These are phyloP conservation scores for Arctostaphylos glauca DNA, from an alignment of 148 eudicot genomes.

Conservation along the genomic window DNA sequence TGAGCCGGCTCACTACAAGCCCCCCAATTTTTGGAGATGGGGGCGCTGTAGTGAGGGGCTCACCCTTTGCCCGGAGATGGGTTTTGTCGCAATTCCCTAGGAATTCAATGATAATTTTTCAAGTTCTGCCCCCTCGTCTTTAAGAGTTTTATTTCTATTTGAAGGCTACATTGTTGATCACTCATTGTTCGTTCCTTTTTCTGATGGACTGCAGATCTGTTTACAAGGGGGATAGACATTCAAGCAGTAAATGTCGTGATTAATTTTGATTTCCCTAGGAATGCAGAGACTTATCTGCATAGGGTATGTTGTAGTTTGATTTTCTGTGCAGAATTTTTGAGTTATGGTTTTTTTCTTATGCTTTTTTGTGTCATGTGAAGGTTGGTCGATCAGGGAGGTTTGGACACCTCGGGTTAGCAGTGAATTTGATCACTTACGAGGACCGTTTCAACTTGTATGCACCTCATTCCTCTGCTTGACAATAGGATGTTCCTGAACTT, in stretches of 20 bases:
- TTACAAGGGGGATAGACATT: slow-evolving; percentile 90
- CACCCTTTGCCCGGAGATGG: not conserved
- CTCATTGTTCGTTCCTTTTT: not conserved
- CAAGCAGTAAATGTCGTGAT: slow-evolving; percentile 91
- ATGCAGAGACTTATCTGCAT: slow-evolving; percentile 79
- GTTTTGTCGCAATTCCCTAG: too few relatives aligned
- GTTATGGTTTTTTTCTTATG: not conserved
- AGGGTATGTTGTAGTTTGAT: slow-evolving; percentile 49
- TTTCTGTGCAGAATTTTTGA: not conserved
- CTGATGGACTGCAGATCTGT: slow-evolving; percentile 54
- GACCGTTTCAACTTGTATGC: slow-evolving; percentile 89
- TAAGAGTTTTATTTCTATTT: not conserved
- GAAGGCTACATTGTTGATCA: too few relatives aligned
- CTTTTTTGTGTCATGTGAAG: slow-evolving; percentile 25
- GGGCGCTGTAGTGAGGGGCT: too few relatives aligned
- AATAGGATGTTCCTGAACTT: not conserved
- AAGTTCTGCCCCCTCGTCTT: not conserved
- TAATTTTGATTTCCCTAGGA: slow-evolving; percentile 85
- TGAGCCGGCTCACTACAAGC: too few relatives aligned
- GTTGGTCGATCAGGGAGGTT: slow-evolving; percentile 94
- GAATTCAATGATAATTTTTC: too few relatives aligned
- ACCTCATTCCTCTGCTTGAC: not conserved
- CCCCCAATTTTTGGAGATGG: too few relatives aligned
- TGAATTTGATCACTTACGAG: slow-evolving; percentile 84
- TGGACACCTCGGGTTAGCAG: slow-evolving; percentile 90